phyloP scores from a whole-genome alignment of 305 asterid species.

The Fraxinus velutina region DNA sequence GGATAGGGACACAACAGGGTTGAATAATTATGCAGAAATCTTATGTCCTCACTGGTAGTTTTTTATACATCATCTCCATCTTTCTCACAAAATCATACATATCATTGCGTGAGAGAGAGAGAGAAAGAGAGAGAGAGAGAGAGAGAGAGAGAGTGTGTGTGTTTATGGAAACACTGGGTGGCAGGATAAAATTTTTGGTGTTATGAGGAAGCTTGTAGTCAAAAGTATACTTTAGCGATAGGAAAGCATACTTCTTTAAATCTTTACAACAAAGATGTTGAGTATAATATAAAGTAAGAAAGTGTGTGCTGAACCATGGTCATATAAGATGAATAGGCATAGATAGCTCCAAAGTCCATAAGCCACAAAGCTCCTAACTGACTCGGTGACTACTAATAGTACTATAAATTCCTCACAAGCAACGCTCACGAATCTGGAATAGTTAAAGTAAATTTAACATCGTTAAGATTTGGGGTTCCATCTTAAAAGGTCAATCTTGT shows the following conservation, averaged over 20 bases:
- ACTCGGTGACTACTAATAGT: not conserved
- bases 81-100: not conserved
- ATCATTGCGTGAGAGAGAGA: not conserved
- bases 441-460: slow-evolving; percentile 8
- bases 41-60: not conserved
- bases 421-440: slow-evolving; percentile 11
- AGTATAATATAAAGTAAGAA: not conserved
- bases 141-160: not conserved
- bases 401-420: slow-evolving; percentile 11
- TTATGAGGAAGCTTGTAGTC: not conserved
- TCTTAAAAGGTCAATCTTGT: too few species aligned
- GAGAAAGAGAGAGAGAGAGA: not conserved
- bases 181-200: not conserved
- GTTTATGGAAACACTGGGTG: not conserved
- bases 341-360: not conserved
- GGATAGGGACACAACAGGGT: not conserved
- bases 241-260: not conserved
- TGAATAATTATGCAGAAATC: not conserved
- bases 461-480: too few species aligned
- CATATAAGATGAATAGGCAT: not conserved
- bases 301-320: not conserved
- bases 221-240: not conserved
- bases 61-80: not conserved
- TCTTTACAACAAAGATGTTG: not conserved
- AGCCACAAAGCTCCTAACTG: not conserved